Percentiles rank a stretch among this genome's conserved stretches.
Evolutionary conservation across 129 eudicot genomes (phyloP).

Genomic region (Glebionis coronaria): DNA sequence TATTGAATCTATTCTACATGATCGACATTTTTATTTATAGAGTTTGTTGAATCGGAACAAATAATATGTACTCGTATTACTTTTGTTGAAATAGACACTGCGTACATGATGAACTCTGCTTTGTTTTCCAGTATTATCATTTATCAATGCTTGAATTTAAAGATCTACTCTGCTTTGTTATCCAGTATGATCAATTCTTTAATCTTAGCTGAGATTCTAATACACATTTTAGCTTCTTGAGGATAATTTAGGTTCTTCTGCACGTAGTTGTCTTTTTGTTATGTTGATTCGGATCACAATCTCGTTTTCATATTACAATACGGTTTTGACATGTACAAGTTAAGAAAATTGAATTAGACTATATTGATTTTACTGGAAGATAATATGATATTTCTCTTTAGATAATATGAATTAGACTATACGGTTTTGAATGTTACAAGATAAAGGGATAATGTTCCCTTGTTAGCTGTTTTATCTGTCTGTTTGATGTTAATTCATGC

Average conservation of each 20-base stretch:
- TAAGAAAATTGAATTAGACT: too few relatives aligned
- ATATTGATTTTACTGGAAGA: too few relatives aligned
- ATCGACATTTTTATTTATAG: background rate
- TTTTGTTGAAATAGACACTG: background rate
- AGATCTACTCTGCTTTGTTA: slow-evolving; percentile 11
- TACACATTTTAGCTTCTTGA: background rate
- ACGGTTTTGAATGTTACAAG: too few relatives aligned
- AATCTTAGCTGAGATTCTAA: background rate
- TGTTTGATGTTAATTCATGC: background rate
- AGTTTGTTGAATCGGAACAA: background rate
- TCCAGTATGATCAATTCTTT: background rate
- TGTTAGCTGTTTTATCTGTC: too few relatives aligned
- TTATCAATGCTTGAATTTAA: too few relatives aligned
- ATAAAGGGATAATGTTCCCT: too few relatives aligned
- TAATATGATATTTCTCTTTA: too few relatives aligned
- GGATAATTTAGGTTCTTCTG: background rate
- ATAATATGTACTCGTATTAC: background rate
- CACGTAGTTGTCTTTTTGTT: background rate
- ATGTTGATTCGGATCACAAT: background rate
- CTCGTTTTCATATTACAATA: background rate
- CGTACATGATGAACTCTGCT: too few relatives aligned
- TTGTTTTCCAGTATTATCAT: too few relatives aligned
- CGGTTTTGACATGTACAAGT: too few relatives aligned
- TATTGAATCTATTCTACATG: background rate
- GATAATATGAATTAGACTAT: too few relatives aligned